phyloP scores from a whole-genome alignment of 1,139 yeast species.

The Zhuliangozyma parablackwelliae region DNA sequence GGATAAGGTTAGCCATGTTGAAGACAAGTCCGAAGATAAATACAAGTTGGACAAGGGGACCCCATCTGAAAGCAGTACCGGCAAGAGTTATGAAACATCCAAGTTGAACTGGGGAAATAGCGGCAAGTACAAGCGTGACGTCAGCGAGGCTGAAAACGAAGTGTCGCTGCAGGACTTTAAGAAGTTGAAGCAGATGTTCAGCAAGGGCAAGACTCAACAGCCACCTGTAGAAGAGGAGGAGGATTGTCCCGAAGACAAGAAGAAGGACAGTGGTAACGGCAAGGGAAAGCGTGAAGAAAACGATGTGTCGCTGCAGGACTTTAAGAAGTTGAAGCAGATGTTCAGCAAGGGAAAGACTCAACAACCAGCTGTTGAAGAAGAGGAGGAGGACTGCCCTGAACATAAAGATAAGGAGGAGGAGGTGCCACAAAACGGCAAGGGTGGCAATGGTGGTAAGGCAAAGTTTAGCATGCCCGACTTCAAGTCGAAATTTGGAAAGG shows the following conservation, averaged over 20 bases:
- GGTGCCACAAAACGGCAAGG: not conserved
- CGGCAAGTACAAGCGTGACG: slow-evolving; percentile 1
- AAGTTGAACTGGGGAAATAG: no score
- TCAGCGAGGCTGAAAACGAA: not conserved
- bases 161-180: not conserved
- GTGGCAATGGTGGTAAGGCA: not conserved
- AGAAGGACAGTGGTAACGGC: not conserved
- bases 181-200: not conserved
- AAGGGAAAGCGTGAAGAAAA: slow-evolving; percentile 1
- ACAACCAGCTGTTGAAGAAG: not conserved
- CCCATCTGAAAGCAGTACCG: no score
- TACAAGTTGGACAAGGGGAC: no score
- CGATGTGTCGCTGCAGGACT: not conserved
- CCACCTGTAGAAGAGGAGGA: not conserved
- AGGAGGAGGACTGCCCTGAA: not conserved
- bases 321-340: not conserved
- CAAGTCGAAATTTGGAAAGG: not conserved
- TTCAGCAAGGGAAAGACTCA: not conserved
- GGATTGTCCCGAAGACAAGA: not conserved
- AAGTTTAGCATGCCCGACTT: not conserved
- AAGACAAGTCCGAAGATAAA: no score
- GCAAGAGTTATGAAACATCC: no score
- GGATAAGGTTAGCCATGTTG: no score
- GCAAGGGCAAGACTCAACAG: not conserved
- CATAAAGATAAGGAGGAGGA: not conserved